phyloP scores from a whole-genome alignment of 2,329 filamentous ascomycete species.

The Cladosporium cucumerinum region DNA sequence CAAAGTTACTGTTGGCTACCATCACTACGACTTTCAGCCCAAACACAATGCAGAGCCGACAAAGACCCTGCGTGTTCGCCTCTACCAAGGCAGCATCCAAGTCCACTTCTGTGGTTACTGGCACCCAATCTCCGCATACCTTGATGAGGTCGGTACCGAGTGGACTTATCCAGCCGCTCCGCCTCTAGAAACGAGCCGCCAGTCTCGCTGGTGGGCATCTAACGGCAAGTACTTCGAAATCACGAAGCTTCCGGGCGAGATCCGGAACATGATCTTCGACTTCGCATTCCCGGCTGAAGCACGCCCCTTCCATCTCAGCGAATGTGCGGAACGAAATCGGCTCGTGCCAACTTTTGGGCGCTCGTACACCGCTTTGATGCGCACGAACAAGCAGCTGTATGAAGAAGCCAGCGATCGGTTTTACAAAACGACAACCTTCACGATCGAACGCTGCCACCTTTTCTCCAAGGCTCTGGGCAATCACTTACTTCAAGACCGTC shows the following conservation, averaged over 20 bases:
- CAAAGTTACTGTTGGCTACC: neutral
- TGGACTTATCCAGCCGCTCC: neutral
- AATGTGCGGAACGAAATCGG: neutral
- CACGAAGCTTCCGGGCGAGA: constrained; percentile 17
- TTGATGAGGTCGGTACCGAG: neutral
- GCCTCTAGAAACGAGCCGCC: neutral
- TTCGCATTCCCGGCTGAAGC: neutral
- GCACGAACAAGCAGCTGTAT: constrained; percentile 22
- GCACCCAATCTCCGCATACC: neutral
- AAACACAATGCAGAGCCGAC: neutral
- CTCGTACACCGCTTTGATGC: constrained; percentile 18
- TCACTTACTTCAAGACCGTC: neutral
- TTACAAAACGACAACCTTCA: constrained; percentile 21
- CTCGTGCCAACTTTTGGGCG: neutral
- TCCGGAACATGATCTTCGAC: constrained; percentile 18
- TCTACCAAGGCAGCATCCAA: neutral
- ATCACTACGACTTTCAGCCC: neutral
- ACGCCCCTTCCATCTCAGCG: neutral
- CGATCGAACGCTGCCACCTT: constrained; percentile 19
- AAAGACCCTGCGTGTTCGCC: neutral
- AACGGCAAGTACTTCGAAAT: constrained; percentile 19
- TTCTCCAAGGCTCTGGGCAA: constrained; percentile 20
- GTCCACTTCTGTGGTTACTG: neutral
- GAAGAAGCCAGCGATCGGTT: constrained; percentile 25
- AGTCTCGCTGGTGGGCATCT: constrained; percentile 15